Base-by-base conservation (phyloP, 78 protist genomes). In the Diacronema lutheri region DNA sequence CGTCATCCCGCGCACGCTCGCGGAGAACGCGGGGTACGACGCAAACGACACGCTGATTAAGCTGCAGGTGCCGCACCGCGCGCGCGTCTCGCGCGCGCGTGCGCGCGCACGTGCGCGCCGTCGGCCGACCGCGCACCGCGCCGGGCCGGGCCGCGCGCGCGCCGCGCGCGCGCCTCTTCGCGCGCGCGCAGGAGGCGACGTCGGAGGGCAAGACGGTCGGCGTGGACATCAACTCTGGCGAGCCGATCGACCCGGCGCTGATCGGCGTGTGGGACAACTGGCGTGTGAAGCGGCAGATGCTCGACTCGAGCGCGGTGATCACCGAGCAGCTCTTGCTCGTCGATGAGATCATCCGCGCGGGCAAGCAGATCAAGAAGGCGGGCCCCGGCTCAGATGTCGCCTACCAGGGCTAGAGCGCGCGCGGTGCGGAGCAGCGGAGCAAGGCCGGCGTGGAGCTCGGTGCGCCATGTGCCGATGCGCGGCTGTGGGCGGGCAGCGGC, bases 341-440 rank as follows among this genome's bases (percentile, higher is more conserved):
- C 33, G 99, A 99, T 58, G 99, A 98, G 93, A 92, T 99, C 81
- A 93, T 99, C 76, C 94, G 93, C 25, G 99, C 99, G 25, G 99
- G 99, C 37, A 31, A 40, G 60, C 46, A 57, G 58, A 79, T 79
- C 62, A 71, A 71, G 35, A 71, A 71, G 33, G 12, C 50, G 7
- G 50, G 50, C n/a, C n/a, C n/a, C n/a, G n/a, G n/a, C n/a, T n/a
- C n/a, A n/a, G n/a, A n/a, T n/a, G n/a, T n/a, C n/a, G n/a, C n/a
- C n/a, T n/a, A n/a, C n/a, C n/a, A n/a, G n/a, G n/a, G n/a, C n/a
- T n/a, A n/a, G n/a, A n/a, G n/a, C n/a, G n/a, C n/a, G n/a, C n/a
- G n/a, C n/a, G n/a, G n/a, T n/a, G n/a, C n/a, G n/a, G n/a, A n/a
- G n/a, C n/a, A n/a, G n/a, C n/a, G n/a, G n/a, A n/a, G n/a, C n/a